These are phyloP conservation scores for Dalbergia cochinchinensis DNA, from an alignment of 306 rosid species.

Conservation along the genomic window DNA sequence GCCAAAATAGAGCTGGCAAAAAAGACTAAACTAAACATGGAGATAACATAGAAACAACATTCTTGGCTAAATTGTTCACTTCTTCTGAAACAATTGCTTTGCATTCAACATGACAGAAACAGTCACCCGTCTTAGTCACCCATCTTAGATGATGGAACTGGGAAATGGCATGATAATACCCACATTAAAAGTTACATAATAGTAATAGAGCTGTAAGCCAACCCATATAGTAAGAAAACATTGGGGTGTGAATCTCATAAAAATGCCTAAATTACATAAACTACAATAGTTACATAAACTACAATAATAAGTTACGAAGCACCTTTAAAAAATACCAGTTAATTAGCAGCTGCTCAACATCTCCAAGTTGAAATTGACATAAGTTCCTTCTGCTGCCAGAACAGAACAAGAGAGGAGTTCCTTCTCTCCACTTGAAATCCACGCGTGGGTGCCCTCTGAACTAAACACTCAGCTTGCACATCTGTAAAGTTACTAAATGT, in stretches of 20 bases:
- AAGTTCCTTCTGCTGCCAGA: slow-evolving; percentile 82
- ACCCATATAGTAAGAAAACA: slow-evolving; percentile 59
- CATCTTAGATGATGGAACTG: background rate
- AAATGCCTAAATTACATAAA: slow-evolving; percentile 67
- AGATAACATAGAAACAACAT: background rate
- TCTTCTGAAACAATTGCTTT: slow-evolving; percentile 38
- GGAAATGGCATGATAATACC: slow-evolving; percentile 46
- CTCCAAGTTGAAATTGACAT: slow-evolving; percentile 71
- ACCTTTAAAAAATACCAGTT: slow-evolving; percentile 51
- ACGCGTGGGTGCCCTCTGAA: slow-evolving; percentile 73
- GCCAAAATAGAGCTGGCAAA: background rate
- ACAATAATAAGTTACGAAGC: slow-evolving; percentile 59
- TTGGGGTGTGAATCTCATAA: slow-evolving; percentile 60
- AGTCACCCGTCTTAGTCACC: background rate
- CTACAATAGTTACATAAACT: slow-evolving; percentile 57
- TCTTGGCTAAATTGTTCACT: slow-evolving; percentile 43
- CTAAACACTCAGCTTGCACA: slow-evolving; percentile 88
- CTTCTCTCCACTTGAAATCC: slow-evolving; percentile 79
- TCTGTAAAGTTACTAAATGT: slow-evolving; percentile 83
- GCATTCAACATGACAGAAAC: slow-evolving; percentile 54
- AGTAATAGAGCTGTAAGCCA: slow-evolving; percentile 56
- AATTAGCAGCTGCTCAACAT: slow-evolving; percentile 54
- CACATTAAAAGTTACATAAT: slow-evolving; percentile 50
- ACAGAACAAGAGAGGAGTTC: slow-evolving; percentile 68
- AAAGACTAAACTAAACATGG: background rate